Base-by-base conservation (phyloP, 257 asterid genomes). In the Przewalskia tangutica region DNA sequence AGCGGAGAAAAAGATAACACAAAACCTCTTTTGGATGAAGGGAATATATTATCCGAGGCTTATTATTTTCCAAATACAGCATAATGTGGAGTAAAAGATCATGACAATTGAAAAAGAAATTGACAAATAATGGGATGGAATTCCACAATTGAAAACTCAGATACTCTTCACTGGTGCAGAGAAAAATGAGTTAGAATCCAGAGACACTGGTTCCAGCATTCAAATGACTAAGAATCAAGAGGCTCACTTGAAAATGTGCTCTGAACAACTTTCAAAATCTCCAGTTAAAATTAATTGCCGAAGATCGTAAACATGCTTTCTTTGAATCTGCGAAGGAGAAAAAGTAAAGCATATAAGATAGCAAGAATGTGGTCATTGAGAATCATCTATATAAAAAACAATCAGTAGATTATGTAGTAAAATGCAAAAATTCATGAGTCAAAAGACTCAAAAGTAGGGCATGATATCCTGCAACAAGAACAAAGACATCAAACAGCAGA, bases 261-360 rank as follows among this genome's bases (percentile, higher is more conserved):
- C 93, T 0, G 97, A 89, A 81, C 97, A 94, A 89, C 96, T 93
- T 79, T 92, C 97, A n/a, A 93, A 86, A 86, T 90, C 92, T 62
- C 99, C 98, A 5, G 93, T 85, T 87, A 96, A 90, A 79, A 93
- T 87, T 79, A 95, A 87, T 83, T 96, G 99, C 27, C 99, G 95
- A 87, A 96, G 99, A 85, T 92, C 93, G 82, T 96, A 96, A 77
- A 96, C 97, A 84, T 96, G 98, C 86, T 93, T 94, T 86, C 99
- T 88, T 88, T 96, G 99, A 87, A 96, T 98, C 99, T 95, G 94
- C 7, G 60, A 67, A 80, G 64, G 81, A 84, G 83, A 85, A 75
- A 66, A 51, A 32, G 79, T 18, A 20, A 60, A 17, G 11, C 63
- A 51, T 12, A 51, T 3, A 8, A 60, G 8, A 50, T 12, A 67